phyloP scores from a whole-genome alignment of 768 basidiomycete genomes.

The Podaxis sp. region DNA sequence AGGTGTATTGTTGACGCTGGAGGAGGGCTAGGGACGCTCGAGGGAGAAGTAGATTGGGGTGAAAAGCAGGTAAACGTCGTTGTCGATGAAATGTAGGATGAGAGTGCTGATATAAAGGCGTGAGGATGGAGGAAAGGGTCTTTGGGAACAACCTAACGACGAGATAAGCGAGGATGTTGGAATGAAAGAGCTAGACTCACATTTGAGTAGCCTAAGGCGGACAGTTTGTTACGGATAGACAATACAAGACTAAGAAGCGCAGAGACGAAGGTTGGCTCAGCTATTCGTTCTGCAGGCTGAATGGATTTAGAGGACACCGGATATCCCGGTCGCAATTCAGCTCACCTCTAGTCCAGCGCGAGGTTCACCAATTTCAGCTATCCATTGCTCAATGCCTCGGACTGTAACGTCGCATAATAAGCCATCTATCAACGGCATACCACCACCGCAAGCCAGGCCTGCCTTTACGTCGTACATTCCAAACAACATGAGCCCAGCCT shows the following conservation, averaged over 20 bases:
- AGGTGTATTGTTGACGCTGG: constrained; percentile 14
- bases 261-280: constrained; percentile 71
- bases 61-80: constrained; percentile 18
- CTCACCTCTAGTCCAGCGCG: constrained; percentile 62
- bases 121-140: constrained; percentile 79
- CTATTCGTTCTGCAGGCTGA: constrained; percentile 70
- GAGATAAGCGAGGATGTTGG: constrained; percentile 2
- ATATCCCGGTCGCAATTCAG: constrained; percentile 10
- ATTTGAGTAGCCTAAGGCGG: constrained; percentile 48
- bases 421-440: constrained; percentile 47
- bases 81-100: constrained; percentile 31
- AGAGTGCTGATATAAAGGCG: constrained; percentile 52
- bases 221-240: constrained; percentile 67
- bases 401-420: constrained; percentile 78
- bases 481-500: constrained; percentile 69
- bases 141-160: constrained; percentile 48
- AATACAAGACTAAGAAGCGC: constrained; percentile 71
- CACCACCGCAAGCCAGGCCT: constrained; percentile 13
- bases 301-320: constrained; percentile 1
- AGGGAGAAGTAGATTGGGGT: constrained; percentile 24
- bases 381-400: constrained; percentile 70
- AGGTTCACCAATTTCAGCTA: constrained; percentile 60
- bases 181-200: constrained; percentile 20
- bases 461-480: constrained; percentile 49
- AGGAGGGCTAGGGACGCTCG: constrained; percentile 22